Percentiles rank a stretch among this genome's conserved stretches.
phyloP scores from a whole-genome alignment of 139 green algal species.

The Chlamydomonas sphaeroides region DNA sequence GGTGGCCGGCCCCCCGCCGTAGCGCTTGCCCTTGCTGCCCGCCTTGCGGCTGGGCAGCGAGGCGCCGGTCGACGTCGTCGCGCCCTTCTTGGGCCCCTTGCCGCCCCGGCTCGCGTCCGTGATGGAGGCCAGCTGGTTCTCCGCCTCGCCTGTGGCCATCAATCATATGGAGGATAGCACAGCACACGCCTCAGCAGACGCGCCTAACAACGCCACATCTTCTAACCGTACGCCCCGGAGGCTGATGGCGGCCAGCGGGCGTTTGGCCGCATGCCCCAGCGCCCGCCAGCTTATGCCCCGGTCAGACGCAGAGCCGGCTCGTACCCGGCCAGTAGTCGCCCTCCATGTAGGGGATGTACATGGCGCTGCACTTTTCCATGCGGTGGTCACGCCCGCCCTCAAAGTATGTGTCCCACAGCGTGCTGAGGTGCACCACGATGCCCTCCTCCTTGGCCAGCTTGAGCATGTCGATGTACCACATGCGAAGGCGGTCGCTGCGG shows the following conservation, averaged over 20 bases:
- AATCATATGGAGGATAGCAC: too few relatives aligned
- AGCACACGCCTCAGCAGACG: too few relatives aligned
- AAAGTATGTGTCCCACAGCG: conserved; percentile 97
- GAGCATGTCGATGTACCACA: conserved; percentile 96
- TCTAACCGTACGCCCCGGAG: too few relatives aligned
- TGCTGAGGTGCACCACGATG: conserved; percentile 85
- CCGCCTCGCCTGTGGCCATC: conserved; percentile 67
- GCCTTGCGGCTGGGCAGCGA: conserved; percentile 39
- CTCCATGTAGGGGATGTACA: conserved; percentile 95
- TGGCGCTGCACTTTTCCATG: conserved; percentile 67
- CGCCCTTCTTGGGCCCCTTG: conserved; percentile 52
- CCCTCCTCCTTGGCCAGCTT: conserved; percentile 65
- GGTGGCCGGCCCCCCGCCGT: conserved; percentile 56
- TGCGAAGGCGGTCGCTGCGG: conserved; percentile 83
- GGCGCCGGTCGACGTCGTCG: too few relatives aligned
- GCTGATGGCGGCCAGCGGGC: too few relatives aligned
- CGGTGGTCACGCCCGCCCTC: conserved; percentile 78
- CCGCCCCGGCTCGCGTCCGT: conserved; percentile 30
- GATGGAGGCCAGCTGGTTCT: conserved; percentile 78
- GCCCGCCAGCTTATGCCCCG: too few relatives aligned
- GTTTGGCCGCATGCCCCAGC: too few relatives aligned
- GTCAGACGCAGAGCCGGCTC: too few relatives aligned
- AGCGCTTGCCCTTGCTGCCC: conserved; percentile 85
- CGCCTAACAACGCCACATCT: too few relatives aligned
- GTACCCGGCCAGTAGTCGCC: conserved; percentile 98